These are phyloP conservation scores for Aspergillus sp. DNA, from an alignment of 2,329 filamentous ascomycete genomes.

Conservation along the genomic window DNA sequence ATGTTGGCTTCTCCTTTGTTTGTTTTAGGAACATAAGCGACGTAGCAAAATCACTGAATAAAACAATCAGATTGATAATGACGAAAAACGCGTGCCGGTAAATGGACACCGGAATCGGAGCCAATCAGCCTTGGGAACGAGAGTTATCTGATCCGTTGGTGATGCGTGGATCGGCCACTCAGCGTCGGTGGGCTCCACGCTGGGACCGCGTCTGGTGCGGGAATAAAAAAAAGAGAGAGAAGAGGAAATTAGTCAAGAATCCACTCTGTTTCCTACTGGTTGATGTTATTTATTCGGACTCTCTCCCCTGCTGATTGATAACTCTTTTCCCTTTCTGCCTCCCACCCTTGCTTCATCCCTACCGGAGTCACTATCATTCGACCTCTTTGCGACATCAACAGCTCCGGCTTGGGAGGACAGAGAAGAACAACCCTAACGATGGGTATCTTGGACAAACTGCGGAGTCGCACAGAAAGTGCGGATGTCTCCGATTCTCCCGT, in stretches of 20 bases:
- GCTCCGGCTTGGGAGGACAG: not conserved
- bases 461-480: not conserved
- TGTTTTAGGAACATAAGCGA: too few relatives aligned
- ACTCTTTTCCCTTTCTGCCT: not conserved
- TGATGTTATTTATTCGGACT: not conserved
- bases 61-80: too few relatives aligned
- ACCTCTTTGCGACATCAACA: not conserved
- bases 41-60: too few relatives aligned
- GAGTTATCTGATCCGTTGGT: conserved; percentile 11
- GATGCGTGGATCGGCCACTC: not conserved
- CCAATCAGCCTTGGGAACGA: not conserved
- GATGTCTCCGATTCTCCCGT: not conserved
- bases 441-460: conserved; percentile 2
- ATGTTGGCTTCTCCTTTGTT: too few relatives aligned
- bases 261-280: not conserved
- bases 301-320: not conserved
- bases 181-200: too few relatives aligned
- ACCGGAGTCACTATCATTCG: not conserved
- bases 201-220: conserved; percentile 1
- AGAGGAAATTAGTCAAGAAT: too few relatives aligned
- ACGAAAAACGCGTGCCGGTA: too few relatives aligned
- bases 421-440: not conserved
- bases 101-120: too few relatives aligned
- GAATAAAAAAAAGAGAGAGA: not conserved
- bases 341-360: not conserved